Base-by-base conservation (phyloP, 2,329 filamentous ascomycete genomes). In the Talaromyces sp. region DNA sequence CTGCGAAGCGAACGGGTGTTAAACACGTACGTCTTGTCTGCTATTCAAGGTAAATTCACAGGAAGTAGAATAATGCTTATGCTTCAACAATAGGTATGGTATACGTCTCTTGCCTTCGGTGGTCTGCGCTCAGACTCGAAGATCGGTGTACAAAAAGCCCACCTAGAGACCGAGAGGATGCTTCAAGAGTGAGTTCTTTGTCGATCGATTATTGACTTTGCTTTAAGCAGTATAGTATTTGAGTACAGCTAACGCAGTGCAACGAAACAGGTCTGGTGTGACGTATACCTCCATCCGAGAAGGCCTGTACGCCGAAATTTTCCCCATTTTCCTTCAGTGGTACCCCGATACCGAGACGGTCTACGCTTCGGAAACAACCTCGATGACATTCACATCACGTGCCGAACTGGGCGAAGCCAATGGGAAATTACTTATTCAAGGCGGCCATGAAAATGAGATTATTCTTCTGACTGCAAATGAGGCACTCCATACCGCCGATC, bases 251-350 rank as follows among this genome's bases (percentile, higher is more conserved):
- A 35, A 31, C 10, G 1, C 3, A 3, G 7, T 22, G 13, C 64
- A 45, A 67, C 24, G 69, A 67, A 0, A 52, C 8, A 78, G 76
- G 22, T 74, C 76, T 2, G 74, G 73, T 4, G 73, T 86, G 59
- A 78, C 78, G 1, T 86, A 82, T 69, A 86, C 85, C 14, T 79
- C 83, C 11, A 73, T 89, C 47, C 82, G 86, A 14, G 85, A 88
- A 71, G 87, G 86, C 0, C 69, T 87, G 33, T 89, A 88, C 71
- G 79, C 81, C 1, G 86, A 89, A 68, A 85, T 84, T 3, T 87
- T 85, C 74, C 85, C 86, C 2, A 74, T 88, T 35, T 88, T 87
- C 73, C 79, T 85, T 2, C 82, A 74, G 63, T 79, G 76, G 77
- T 79, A 78, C 60, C 76, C 76, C 2, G 69, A 66, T 41, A 74